A percentile compares a stretch with the other conserved stretches of the same genome.
Evolutionary conservation across 2,329 filamentous ascomycete genomes (phyloP).

Genomic region (Emergomyces orientalis): DNA sequence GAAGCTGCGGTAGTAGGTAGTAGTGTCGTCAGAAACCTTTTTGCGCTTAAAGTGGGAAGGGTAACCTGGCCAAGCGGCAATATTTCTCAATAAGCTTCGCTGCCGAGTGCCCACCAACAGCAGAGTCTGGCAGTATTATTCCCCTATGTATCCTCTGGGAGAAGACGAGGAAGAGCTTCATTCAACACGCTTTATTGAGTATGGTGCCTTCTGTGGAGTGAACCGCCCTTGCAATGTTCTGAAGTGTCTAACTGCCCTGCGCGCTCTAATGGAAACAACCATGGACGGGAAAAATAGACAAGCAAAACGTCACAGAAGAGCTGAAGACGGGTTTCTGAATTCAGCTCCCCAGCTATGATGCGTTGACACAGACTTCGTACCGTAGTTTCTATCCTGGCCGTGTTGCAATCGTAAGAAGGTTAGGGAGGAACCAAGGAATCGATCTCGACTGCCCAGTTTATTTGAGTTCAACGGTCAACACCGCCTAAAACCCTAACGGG

Average conservation of each 20-base stretch:
- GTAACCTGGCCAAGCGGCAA: constrained; percentile 1
- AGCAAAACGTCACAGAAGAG: constrained; percentile 7
- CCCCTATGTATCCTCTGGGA: neutral
- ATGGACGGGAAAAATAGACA: neutral
- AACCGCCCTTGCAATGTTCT: constrained; percentile 1
- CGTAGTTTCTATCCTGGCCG: constrained; percentile 5
- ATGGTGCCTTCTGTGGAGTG: constrained; percentile 4
- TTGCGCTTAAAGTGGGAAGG: constrained; percentile 8
- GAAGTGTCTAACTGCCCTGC: neutral
- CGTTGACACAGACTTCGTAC: neutral
- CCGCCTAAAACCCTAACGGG: constrained; percentile 11
- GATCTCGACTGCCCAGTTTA: constrained; percentile 8
- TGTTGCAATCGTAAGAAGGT: constrained; percentile 12
- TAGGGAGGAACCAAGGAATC: constrained; percentile 13
- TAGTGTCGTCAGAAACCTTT: constrained; percentile 6
- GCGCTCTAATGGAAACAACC: neutral
- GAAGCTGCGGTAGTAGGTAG: neutral
- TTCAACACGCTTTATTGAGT: neutral
- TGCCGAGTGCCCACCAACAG: neutral
- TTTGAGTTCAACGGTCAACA: constrained; percentile 16
- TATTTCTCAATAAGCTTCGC: constrained; percentile 2
- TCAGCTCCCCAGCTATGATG: constrained; percentile 6
- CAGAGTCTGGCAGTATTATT: neutral
- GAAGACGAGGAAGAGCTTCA: constrained; percentile 1
- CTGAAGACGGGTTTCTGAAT: neutral